phyloP scores from a whole-genome alignment of 208 protist species.

The Crithidia acanthocephali region DNA sequence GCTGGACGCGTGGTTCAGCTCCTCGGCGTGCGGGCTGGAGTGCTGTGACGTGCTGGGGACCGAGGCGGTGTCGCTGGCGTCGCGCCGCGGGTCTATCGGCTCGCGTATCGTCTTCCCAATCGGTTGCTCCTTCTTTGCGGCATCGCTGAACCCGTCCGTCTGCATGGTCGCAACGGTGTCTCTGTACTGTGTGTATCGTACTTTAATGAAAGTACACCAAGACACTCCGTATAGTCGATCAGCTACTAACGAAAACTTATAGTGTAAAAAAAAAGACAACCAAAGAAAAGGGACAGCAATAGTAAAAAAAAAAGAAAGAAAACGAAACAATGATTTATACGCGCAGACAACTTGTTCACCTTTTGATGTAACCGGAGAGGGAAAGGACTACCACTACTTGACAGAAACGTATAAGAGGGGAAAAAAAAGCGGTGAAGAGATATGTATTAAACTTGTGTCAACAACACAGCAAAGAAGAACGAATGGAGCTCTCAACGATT shows the following conservation, averaged over 20 bases:
- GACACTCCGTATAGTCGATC: too few relatives aligned
- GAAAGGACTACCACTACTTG: too few relatives aligned
- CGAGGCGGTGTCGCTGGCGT: slow-evolving; percentile 2
- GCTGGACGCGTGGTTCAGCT: slow-evolving; percentile 12
- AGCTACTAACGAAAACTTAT: neutral
- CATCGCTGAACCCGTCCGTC: neutral
- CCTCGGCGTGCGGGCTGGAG: slow-evolving; percentile 7
- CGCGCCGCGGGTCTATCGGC: slow-evolving; percentile 6
- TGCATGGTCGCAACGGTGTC: slow-evolving; percentile 2
- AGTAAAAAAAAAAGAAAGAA: neutral
- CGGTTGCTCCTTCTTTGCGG: slow-evolving; percentile 2
- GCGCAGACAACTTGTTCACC: too few relatives aligned
- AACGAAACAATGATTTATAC: neutral
- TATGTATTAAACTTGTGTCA: too few relatives aligned
- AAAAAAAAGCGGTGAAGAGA: too few relatives aligned
- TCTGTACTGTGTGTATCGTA: neutral
- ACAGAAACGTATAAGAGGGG: too few relatives aligned
- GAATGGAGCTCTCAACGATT: too few relatives aligned
- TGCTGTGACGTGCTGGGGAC: neutral
- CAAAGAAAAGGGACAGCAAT: neutral
- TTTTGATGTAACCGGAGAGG: too few relatives aligned
- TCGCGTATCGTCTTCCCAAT: neutral
- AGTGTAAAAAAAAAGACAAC: neutral
- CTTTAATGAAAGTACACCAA: neutral
- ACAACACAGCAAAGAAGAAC: too few relatives aligned